These are phyloP conservation scores for Amanita pallidorosea DNA, from an alignment of 768 basidiomycete genomes.

Conservation along the genomic window DNA sequence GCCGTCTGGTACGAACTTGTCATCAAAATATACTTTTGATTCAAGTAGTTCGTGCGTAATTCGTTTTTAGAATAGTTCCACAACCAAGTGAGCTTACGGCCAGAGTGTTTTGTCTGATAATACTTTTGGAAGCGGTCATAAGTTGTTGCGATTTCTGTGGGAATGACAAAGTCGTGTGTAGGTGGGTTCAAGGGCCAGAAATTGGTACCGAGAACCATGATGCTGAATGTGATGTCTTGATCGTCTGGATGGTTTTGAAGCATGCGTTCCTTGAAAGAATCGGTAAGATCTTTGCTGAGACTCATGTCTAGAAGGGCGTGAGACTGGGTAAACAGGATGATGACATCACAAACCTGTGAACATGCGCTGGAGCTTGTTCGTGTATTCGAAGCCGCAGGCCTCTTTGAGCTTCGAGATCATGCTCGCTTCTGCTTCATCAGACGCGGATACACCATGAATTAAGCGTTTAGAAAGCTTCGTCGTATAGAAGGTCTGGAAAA, in stretches of 20 bases:
- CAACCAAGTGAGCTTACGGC: slow-evolving; percentile 93
- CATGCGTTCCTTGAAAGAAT: slow-evolving; percentile 96
- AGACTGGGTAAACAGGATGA: background rate
- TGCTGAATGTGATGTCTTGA: slow-evolving; percentile 83
- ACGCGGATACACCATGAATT: slow-evolving; percentile 86
- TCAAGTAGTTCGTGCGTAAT: slow-evolving; percentile 86
- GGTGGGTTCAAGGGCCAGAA: slow-evolving; percentile 93
- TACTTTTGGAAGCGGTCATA: slow-evolving; percentile 92
- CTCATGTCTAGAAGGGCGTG: slow-evolving; percentile 65
- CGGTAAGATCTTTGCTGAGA: slow-evolving; percentile 91
- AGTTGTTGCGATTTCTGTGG: slow-evolving; percentile 75
- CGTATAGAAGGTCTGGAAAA: slow-evolving; percentile 98
- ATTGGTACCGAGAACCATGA: slow-evolving; percentile 94
- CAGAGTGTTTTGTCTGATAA: slow-evolving; percentile 91
- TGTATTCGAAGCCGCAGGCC: slow-evolving; percentile 97
- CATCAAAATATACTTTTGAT: slow-evolving; percentile 95
- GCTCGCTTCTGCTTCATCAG: slow-evolving; percentile 93
- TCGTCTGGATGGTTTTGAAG: slow-evolving; percentile 70
- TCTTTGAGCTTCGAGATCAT: slow-evolving; percentile 99
- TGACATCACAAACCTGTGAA: slow-evolving; percentile 66
- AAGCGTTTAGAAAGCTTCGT: slow-evolving; percentile 94
- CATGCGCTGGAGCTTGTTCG: slow-evolving; percentile 97
- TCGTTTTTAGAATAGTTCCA: slow-evolving; percentile 99
- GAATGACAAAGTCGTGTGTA: slow-evolving; percentile 81
- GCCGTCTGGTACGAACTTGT: slow-evolving; percentile 96